These are phyloP conservation scores for Penicillium herquei DNA, from an alignment of 495 filamentous ascomycete genomes.

Conservation along the genomic window DNA sequence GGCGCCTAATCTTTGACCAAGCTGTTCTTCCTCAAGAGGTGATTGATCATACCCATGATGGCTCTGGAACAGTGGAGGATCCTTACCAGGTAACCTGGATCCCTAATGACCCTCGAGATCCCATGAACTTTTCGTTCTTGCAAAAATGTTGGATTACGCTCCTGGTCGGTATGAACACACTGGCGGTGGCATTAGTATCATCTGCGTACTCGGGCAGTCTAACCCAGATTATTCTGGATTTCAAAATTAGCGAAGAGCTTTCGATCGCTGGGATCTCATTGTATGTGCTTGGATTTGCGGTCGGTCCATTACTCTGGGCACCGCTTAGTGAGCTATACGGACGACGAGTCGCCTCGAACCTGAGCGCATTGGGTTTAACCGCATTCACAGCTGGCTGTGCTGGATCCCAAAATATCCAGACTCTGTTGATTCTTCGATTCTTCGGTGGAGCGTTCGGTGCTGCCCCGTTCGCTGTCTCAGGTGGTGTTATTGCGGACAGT, in stretches of 20 bases:
- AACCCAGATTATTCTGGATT: slow-evolving; percentile 2
- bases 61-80: slow-evolving; percentile 58
- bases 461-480: slow-evolving; percentile 56
- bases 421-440: slow-evolving; percentile 62
- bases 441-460: slow-evolving; percentile 61
- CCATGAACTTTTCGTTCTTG: slow-evolving; percentile 55
- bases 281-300: slow-evolving; percentile 31
- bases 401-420: slow-evolving; percentile 52
- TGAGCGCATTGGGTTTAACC: slow-evolving; percentile 50
- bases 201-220: slow-evolving; percentile 50
- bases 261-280: slow-evolving; percentile 13
- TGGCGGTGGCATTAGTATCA: slow-evolving; percentile 65
- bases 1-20: slow-evolving; percentile 35
- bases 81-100: slow-evolving; percentile 67
- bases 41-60: slow-evolving; percentile 50
- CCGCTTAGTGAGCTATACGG: slow-evolving; percentile 58
- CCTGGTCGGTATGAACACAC: slow-evolving; percentile 57
- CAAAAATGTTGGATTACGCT: slow-evolving; percentile 45
- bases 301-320: slow-evolving; percentile 37
- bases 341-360: slow-evolving; percentile 27
- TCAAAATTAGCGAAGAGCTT: slow-evolving; percentile 10
- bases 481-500: slow-evolving; percentile 60
- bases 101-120: slow-evolving; percentile 57
- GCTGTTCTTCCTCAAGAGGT: slow-evolving; percentile 39
- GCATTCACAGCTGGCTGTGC: slow-evolving; percentile 58